A percentile compares a stretch with the other conserved stretches of the same genome.
phyloP scores from a whole-genome alignment of 2,329 filamentous ascomycete species.

The Aspergillus floridensis region DNA sequence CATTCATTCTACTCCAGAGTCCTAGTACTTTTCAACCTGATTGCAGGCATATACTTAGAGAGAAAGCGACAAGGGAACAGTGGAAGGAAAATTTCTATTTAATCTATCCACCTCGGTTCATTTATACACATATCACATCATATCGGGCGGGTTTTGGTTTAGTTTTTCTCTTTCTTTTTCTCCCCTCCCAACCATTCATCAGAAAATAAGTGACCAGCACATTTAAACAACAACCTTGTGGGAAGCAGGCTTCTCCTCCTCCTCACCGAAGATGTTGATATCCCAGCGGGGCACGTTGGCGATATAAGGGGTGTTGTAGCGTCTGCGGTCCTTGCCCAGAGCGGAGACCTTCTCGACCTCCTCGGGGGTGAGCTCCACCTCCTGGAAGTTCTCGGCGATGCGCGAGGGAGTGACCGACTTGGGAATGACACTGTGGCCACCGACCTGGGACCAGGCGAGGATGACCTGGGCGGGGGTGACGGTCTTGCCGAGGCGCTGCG shows the following conservation, averaged over 20 bases:
- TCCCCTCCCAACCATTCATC: no score
- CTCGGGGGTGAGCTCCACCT: conserved; percentile 39
- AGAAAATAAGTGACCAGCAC: conserved; percentile 15
- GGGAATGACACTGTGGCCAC: conserved; percentile 42
- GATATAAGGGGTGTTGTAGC: conserved; percentile 38
- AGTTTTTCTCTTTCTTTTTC: neutral
- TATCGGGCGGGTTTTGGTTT: neutral
- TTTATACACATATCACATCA: neutral
- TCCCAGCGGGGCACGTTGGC: conserved; percentile 54
- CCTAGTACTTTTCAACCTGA: no score
- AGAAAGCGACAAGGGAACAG: no score
- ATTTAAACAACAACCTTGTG: conserved; percentile 48
- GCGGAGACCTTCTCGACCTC: conserved; percentile 37
- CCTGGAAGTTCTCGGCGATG: conserved; percentile 45
- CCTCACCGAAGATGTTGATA: conserved; percentile 56
- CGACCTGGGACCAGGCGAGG: conserved; percentile 42
- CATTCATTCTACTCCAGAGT: no score
- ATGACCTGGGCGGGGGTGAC: conserved; percentile 40
- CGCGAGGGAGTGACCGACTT: conserved; percentile 45
- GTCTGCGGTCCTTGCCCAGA: conserved; percentile 34
- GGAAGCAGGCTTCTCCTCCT: conserved; percentile 51
- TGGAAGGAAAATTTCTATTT: no score
- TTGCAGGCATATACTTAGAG: no score
- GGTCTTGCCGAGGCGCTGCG: conserved; percentile 33
- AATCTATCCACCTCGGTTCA: neutral